A percentile compares a stretch with the other conserved stretches of the same genome.
These are phyloP conservation scores for Acrasis kona DNA, from an alignment of 78 protist species.

Conservation along the genomic window DNA sequence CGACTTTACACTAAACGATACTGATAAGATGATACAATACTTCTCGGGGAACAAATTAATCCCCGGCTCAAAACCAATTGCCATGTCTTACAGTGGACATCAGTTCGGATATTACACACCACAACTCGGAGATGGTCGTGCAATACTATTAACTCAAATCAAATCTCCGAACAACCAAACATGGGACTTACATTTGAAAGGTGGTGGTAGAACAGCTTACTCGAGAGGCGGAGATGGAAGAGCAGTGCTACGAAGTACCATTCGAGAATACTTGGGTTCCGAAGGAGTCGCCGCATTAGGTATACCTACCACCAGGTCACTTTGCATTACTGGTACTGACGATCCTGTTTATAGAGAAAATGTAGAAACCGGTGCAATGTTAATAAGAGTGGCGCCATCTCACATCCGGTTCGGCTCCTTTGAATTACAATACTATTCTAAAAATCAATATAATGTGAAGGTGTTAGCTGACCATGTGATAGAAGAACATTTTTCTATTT, in stretches of 20 bases:
- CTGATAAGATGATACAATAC: neutral
- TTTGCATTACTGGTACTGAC: slow-evolving; percentile 36
- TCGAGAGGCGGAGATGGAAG: slow-evolving; percentile 79
- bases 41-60: neutral
- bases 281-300: slow-evolving; percentile 60
- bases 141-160: slow-evolving; percentile 56
- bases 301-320: slow-evolving; percentile 62
- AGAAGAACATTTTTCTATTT: neutral
- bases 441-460: neutral
- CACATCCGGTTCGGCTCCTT: slow-evolving; percentile 72
- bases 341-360: slow-evolving; percentile 37
- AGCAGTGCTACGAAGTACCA: slow-evolving; percentile 63
- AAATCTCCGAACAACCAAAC: neutral
- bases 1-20: no score
- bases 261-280: slow-evolving; percentile 63
- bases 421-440: slow-evolving; percentile 16
- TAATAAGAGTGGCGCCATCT: slow-evolving; percentile 54
- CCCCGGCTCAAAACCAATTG: neutral
- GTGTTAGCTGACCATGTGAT: slow-evolving; percentile 3
- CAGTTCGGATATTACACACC: slow-evolving; percentile 50
- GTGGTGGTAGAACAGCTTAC: slow-evolving; percentile 75
- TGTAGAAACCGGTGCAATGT: slow-evolving; percentile 49
- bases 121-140: slow-evolving; percentile 78
- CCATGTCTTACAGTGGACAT: slow-evolving; percentile 27
- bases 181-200: slow-evolving; percentile 47